Evolutionary conservation across 805 yeast species (phyloP).

Genomic region (Candida methanosorbosa): DNA sequence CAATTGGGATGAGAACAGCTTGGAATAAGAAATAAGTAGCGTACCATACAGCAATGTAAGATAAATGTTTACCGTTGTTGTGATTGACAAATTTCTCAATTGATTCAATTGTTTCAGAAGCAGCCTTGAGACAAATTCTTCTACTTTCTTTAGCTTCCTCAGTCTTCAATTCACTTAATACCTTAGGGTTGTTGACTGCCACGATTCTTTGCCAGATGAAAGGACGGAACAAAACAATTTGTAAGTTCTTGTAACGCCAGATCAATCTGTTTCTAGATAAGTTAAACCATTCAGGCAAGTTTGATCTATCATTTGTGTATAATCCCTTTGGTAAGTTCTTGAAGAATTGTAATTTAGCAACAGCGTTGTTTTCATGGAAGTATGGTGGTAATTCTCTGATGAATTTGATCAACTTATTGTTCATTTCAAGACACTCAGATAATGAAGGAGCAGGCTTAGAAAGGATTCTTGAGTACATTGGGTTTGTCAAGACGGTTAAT

Average conservation of each 20-base stretch:
- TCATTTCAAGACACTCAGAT: slow-evolving; percentile 41
- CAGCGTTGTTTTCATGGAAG: slow-evolving; percentile 32
- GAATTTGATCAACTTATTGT: slow-evolving; percentile 32
- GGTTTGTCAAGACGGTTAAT: slow-evolving; percentile 38
- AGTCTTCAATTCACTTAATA: slow-evolving; percentile 23
- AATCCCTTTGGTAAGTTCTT: slow-evolving; percentile 13
- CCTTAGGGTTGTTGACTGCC: slow-evolving; percentile 26
- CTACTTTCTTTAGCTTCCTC: slow-evolving; percentile 42
- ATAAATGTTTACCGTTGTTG: slow-evolving; percentile 14
- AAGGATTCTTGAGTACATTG: slow-evolving; percentile 37
- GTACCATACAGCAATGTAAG: slow-evolving; percentile 53
- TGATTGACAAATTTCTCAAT: slow-evolving; percentile 29
- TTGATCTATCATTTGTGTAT: slow-evolving; percentile 10
- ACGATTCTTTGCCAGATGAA: slow-evolving; percentile 46
- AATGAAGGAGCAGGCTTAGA: slow-evolving; percentile 40
- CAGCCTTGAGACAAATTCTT: slow-evolving; percentile 38
- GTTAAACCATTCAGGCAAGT: slow-evolving; percentile 42
- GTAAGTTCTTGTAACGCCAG: slow-evolving; percentile 53
- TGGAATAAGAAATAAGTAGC: slow-evolving; percentile 56
- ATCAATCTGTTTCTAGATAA: slow-evolving; percentile 42
- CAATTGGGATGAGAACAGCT: slow-evolving; percentile 51
- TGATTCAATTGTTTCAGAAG: slow-evolving; percentile 43
- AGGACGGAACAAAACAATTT: slow-evolving; percentile 45
- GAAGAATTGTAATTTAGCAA: slow-evolving; percentile 17
- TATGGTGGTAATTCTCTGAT: slow-evolving; percentile 35